Evolutionary conservation across 805 yeast genomes (phyloP).

Genomic region (Saturnispora quitensis): DNA sequence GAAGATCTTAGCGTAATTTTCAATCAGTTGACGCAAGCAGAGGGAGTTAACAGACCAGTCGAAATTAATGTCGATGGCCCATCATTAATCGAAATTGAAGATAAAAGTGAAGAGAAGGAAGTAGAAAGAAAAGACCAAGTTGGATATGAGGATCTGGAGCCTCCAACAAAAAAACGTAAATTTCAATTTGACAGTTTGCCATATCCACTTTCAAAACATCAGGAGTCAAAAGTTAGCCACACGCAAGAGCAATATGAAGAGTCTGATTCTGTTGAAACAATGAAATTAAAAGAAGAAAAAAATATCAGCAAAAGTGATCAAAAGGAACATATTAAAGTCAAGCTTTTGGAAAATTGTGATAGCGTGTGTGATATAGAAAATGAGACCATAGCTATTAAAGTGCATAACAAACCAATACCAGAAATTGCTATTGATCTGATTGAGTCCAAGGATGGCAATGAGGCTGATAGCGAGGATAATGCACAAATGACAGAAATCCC

Average conservation of each 20-base stretch:
- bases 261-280: background rate
- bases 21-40: background rate
- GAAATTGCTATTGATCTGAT: conserved; percentile 3
- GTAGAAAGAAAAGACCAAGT: background rate
- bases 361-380: background rate
- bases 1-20: background rate
- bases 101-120: background rate
- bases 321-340: background rate
- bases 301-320: background rate
- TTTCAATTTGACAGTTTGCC: background rate
- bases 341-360: conserved; percentile 1
- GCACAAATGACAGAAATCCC: conserved; percentile 1
- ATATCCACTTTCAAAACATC: background rate
- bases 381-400: background rate
- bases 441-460: background rate
- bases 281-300: background rate
- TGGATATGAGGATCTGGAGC: background rate
- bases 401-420: conserved; percentile 2
- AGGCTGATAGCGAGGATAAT: background rate
- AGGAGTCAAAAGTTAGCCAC: background rate
- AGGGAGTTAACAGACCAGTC: background rate
- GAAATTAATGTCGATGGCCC: background rate
- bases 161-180: conserved; percentile 3
- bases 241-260: background rate
- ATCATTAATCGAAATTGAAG: background rate